Conservation (phyloP, 805 yeast genomes). For the Candida chilensis region DNA sequence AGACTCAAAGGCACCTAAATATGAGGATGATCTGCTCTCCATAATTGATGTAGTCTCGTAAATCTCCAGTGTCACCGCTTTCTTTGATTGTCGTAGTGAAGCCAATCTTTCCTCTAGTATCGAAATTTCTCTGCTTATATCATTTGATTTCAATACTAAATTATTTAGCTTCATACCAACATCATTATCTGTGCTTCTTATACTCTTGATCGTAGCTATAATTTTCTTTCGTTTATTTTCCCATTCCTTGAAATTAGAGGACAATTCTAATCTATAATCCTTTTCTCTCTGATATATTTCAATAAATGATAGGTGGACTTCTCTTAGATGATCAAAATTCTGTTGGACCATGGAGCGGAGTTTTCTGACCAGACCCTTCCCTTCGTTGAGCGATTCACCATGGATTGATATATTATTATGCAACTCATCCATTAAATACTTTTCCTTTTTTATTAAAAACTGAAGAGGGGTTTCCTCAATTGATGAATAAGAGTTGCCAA, state of each 20-base stretch:
- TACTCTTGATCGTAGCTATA: slow-evolving; percentile 19
- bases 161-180: slow-evolving; percentile 28
- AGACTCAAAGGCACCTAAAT: slow-evolving; percentile 25
- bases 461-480: slow-evolving; percentile 6
- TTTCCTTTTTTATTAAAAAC: slow-evolving; percentile 7
- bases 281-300: slow-evolving; percentile 30
- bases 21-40: slow-evolving; percentile 35
- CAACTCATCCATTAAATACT: slow-evolving; percentile 7
- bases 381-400: slow-evolving; percentile 13
- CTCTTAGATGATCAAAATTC: slow-evolving; percentile 22
- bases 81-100: slow-evolving; percentile 19
- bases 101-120: slow-evolving; percentile 20
- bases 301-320: slow-evolving; percentile 24
- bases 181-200: slow-evolving; percentile 24
- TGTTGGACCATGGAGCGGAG: slow-evolving; percentile 17
- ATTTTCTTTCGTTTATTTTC: slow-evolving; percentile 20
- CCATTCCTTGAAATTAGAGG: slow-evolving; percentile 23
- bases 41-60: slow-evolving; percentile 34
- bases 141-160: slow-evolving; percentile 17
- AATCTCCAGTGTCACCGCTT: slow-evolving; percentile 23
- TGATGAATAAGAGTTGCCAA: too few species aligned
- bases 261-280: slow-evolving; percentile 11
- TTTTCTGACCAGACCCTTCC: slow-evolving; percentile 16
- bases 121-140: slow-evolving; percentile 24
- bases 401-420: slow-evolving; percentile 11